These are phyloP conservation scores for Calocera viscosa DNA, from an alignment of 768 basidiomycete genomes.

Conservation along the genomic window DNA sequence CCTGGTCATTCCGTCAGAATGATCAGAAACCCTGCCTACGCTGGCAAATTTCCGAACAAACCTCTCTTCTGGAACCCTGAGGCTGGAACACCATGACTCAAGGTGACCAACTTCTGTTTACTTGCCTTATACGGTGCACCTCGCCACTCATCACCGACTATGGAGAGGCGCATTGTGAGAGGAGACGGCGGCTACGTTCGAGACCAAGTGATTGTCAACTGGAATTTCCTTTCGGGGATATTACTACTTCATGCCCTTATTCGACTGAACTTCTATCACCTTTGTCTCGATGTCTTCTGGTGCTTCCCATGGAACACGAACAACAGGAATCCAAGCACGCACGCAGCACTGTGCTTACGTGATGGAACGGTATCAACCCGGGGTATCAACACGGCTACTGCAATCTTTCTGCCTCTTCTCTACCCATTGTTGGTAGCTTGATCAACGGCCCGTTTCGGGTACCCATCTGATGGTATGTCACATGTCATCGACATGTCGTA, in stretches of 20 bases:
- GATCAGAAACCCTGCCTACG: background rate
- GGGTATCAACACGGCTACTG: background rate
- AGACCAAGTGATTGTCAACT: no score
- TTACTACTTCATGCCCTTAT: no score
- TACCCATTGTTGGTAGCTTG: background rate
- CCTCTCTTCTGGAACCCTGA: background rate
- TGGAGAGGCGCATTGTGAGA: no score
- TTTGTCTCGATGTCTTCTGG: background rate
- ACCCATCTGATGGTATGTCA: background rate
- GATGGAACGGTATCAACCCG: background rate
- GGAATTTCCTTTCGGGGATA: no score
- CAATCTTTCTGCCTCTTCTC: background rate
- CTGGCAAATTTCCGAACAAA: background rate
- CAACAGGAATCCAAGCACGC: background rate
- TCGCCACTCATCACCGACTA: background rate
- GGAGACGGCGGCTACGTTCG: no score
- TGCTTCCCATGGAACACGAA: background rate
- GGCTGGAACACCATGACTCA: constrained; percentile 3
- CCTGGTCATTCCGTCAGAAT: background rate
- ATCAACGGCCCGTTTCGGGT: background rate
- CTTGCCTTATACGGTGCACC: background rate
- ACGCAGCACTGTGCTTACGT: background rate
- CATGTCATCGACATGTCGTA: background rate
- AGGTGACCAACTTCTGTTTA: background rate
- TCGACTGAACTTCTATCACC: no score